Base-by-base conservation (phyloP, 2,329 filamentous ascomycete species). In the Arachnopeziza araneosa region DNA sequence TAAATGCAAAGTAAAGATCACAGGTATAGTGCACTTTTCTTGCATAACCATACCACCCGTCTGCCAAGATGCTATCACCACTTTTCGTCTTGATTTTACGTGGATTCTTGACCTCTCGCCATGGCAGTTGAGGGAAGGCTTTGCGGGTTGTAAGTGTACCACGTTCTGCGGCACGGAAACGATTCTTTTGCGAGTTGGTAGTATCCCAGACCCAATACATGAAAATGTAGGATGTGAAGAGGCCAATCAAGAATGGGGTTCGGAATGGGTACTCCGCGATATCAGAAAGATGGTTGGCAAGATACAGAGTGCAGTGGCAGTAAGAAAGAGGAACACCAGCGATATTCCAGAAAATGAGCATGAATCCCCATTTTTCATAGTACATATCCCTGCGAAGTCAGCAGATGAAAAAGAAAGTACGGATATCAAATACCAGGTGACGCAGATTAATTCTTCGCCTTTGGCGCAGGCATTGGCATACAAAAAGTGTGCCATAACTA, bases 341-440 rank as follows among this genome's bases (percentile, higher is more conserved):
- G 73, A 96, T 80, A 76, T 96, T 96, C 92, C 92, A 96, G 84
- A 96, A 96, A 75, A 96, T 96, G 67, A 96, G 84, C 92, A 96
- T 96, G 80, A 96, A 96, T 56, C 92, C 92, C 85, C 90, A 93
- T 78, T 96, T 96, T 80, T 96, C 92, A 70, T 91, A 93, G 80
- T 96, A 96, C 88, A 96, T 96, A 71, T 96, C 92, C 88, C 83
- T 85, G n/a, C 21, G 30, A 56, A 5, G 44, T 63, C 48, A 62
- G 52, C 26, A 10, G 14, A 49, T 61, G 6, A 49, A 44, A 30
- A 32, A n/a, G n/a, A 1, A 32, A 10, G 51, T 22, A 24, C 19
- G 9, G 26, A 30, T 24, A 57, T 51, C 21, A 60, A 61, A 48
- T 52, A 66, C 63, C 92, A 96, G 55, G 91, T 95, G 9, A 89